Percentiles rank a stretch among this genome's conserved stretches.
Conservation (phyloP, 164 flowering plant species). For the Houttuynia cordata region DNA sequence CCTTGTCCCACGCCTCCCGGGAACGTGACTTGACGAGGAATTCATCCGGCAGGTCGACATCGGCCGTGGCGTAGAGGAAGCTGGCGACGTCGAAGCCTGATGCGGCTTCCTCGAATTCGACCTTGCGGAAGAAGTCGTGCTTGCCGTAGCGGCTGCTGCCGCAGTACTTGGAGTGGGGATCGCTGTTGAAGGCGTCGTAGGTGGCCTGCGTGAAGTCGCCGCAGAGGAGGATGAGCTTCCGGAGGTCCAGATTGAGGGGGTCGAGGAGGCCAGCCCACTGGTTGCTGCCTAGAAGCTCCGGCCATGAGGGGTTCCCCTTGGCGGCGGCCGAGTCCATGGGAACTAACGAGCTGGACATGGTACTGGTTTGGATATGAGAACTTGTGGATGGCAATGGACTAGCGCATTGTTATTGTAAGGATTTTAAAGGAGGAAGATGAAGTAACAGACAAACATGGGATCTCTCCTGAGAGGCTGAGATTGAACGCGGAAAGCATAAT, state of each 20-base stretch:
- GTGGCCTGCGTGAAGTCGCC: conserved; percentile 85
- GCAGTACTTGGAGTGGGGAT: conserved; percentile 54
- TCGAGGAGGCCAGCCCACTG: conserved; percentile 55
- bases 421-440: too few species aligned
- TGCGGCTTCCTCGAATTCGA: conserved; percentile 19
- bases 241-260: conserved; percentile 54
- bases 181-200: conserved; percentile 86
- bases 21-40: conserved; percentile 42
- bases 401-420: too few species aligned
- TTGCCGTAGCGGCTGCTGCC: conserved; percentile 73
- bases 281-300: conserved; percentile 46
- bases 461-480: too few species aligned
- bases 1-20: conserved; percentile 65
- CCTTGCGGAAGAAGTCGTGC: conserved; percentile 38
- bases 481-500: too few species aligned
- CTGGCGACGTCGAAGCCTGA: conserved; percentile 27
- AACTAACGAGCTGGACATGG: too few species aligned
- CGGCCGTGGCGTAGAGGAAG: conserved; percentile 69
- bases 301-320: conserved; percentile 32
- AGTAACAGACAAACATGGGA: too few species aligned
- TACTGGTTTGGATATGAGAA: too few species aligned
- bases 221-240: conserved; percentile 62
- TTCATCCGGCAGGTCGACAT: conserved; percentile 28
- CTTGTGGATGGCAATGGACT: too few species aligned
- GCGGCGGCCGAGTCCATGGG: neutral